Evolutionary conservation across 352 stramenopile species (phyloP), one percentile per base, ranked within the genome.

Genomic region (Lagenidium giganteum): DNA sequence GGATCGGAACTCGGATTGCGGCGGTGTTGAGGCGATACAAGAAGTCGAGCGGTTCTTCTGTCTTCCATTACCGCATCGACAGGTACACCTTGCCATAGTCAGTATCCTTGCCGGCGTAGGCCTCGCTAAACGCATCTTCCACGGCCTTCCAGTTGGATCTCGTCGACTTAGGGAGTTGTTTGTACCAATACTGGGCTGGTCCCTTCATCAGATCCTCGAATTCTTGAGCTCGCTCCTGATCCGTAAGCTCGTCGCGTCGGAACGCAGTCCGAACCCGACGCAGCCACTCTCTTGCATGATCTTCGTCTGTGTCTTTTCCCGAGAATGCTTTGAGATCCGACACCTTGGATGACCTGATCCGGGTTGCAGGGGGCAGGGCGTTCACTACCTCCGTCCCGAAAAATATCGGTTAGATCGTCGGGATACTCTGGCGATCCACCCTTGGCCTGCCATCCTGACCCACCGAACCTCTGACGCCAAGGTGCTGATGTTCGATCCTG

Each of bases 401-500:
- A 57, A 22, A 57, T 57, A 23, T 57, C 48, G 3, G 48, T 41
- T 1, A 57, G 40, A 16, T 57, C 44, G 32, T 57, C 48, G n/a
- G n/a, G n/a, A n/a, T n/a, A n/a, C n/a, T n/a, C n/a, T n/a, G n/a
- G n/a, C n/a, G n/a, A n/a, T n/a, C n/a, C n/a, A n/a, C n/a, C n/a
- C n/a, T n/a, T n/a, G n/a, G n/a, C n/a, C n/a, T n/a, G n/a, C n/a
- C n/a, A n/a, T n/a, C n/a, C n/a, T n/a, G n/a, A n/a, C n/a, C n/a
- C n/a, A n/a, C n/a, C n/a, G n/a, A n/a, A n/a, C n/a, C n/a, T n/a
- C n/a, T n/a, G n/a, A n/a, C n/a, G n/a, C n/a, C n/a, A n/a, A n/a
- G n/a, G n/a, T n/a, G n/a, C n/a, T n/a, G n/a, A n/a, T n/a, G n/a
- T n/a, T n/a, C n/a, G n/a, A n/a, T n/a, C n/a, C n/a, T n/a, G n/a